A percentile compares a stretch with the other conserved stretches of the same genome.
These are phyloP conservation scores for Parastagonospora nodorum DNA, from an alignment of 2,329 filamentous ascomycete genomes.

Conservation along the genomic window DNA sequence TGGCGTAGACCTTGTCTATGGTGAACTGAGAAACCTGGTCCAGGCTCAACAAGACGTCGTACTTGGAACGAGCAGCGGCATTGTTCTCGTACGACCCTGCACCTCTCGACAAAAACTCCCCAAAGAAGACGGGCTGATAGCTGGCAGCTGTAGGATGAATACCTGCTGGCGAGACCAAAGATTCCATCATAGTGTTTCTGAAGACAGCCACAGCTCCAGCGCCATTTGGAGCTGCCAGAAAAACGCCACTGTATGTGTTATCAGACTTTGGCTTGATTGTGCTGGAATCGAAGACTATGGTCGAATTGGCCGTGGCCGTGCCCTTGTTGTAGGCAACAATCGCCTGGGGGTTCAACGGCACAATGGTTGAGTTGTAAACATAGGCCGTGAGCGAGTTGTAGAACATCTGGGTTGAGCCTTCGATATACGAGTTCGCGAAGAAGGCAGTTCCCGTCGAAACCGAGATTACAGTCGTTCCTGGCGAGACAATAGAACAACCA, in stretches of 20 bases:
- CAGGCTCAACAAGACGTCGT: slow-evolving; percentile 42
- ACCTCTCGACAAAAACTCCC: slow-evolving; percentile 51
- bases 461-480: slow-evolving; percentile 38
- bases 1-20: slow-evolving; percentile 42
- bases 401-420: slow-evolving; percentile 51
- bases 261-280: slow-evolving; percentile 40
- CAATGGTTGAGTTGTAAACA: slow-evolving; percentile 52
- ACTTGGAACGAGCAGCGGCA: slow-evolving; percentile 35
- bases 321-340: slow-evolving; percentile 51
- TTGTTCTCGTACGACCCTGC: slow-evolving; percentile 49
- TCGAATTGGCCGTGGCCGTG: slow-evolving; percentile 41
- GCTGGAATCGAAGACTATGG: slow-evolving; percentile 50
- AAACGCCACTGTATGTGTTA: slow-evolving; percentile 49
- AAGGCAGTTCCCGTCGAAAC: slow-evolving; percentile 43
- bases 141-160: slow-evolving; percentile 35
- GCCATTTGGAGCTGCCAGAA: slow-evolving; percentile 50
- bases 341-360: slow-evolving; percentile 43
- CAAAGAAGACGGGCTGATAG: slow-evolving; percentile 38
- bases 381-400: slow-evolving; percentile 50
- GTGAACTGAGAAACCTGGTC: slow-evolving; percentile 44
- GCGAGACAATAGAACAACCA: slow-evolving; percentile 51
- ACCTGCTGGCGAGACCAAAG: slow-evolving; percentile 46
- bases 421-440: slow-evolving; percentile 53
- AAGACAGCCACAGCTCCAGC: slow-evolving; percentile 50
- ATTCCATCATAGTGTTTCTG: slow-evolving; percentile 47